Conservation (phyloP, 1,139 yeast species). For the Barnettozyma hawaiiensis region DNA sequence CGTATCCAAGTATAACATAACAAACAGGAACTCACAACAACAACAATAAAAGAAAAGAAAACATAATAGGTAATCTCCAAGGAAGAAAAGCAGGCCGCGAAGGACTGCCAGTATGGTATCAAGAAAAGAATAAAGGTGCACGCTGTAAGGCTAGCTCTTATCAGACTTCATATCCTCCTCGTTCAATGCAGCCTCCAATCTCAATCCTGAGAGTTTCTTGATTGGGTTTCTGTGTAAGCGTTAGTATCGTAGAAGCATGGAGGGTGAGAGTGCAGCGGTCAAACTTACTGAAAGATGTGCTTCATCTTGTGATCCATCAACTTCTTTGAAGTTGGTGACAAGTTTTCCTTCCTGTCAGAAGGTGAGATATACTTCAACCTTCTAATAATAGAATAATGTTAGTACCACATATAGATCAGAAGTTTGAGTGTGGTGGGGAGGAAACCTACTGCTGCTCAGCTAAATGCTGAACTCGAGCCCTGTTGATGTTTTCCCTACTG, state of each 20-base stretch:
- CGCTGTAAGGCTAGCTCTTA: background rate
- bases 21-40: background rate
- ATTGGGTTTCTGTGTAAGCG: slow-evolving; percentile 21
- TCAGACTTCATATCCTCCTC: slow-evolving; percentile 7
- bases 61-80: no score
- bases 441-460: slow-evolving; percentile 24
- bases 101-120: background rate
- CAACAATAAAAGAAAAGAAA: no score
- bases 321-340: slow-evolving; percentile 27
- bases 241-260: slow-evolving; percentile 7
- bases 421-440: no score
- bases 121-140: background rate
- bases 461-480: slow-evolving; percentile 25
- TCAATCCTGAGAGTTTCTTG: slow-evolving; percentile 23
- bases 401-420: slow-evolving; percentile 1
- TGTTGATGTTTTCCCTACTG: slow-evolving; percentile 23
- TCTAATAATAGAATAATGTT: slow-evolving; percentile 15
- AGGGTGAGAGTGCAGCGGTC: background rate
- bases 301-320: slow-evolving; percentile 25
- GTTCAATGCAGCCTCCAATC: slow-evolving; percentile 19
- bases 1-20: background rate
- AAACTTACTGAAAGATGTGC: slow-evolving; percentile 22
- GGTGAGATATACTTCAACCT: slow-evolving; percentile 26
- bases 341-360: slow-evolving; percentile 24
- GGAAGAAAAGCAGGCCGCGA: background rate